Conservation (phyloP, 2,329 filamentous ascomycete species). For the Onygena corvina region DNA sequence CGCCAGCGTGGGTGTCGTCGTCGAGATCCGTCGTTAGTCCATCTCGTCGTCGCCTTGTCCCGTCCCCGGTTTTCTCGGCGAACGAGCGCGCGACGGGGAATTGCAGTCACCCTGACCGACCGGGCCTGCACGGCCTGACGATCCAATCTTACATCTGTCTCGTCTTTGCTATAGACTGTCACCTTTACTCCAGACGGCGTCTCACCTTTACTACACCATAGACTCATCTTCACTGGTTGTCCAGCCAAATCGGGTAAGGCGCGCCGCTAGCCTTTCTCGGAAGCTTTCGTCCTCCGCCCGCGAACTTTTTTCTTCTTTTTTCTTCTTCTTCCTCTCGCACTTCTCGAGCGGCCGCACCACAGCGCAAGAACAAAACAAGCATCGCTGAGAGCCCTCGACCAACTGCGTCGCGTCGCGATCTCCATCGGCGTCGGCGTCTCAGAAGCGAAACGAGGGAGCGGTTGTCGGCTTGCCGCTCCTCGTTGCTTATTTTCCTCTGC, state of each 20-base stretch:
- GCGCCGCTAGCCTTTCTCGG: conserved; percentile 4
- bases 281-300: not conserved
- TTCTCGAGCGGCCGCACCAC: conserved; percentile 6
- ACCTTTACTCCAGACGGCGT: too few relatives aligned
- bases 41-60: not conserved
- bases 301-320: conserved; percentile 6
- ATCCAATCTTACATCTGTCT: not conserved
- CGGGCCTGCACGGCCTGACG: conserved; percentile 3
- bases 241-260: not conserved
- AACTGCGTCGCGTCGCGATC: conserved; percentile 4
- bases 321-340: conserved; percentile 4
- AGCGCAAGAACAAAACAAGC: not conserved
- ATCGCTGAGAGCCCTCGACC: too few relatives aligned
- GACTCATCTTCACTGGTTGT: too few relatives aligned
- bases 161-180: not conserved
- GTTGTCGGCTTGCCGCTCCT: not conserved
- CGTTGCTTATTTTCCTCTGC: conserved; percentile 2
- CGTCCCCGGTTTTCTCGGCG: conserved; percentile 4
- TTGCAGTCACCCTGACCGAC: not conserved
- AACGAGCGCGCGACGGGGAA: conserved; percentile 1
- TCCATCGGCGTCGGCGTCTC: not conserved
- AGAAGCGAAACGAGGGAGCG: not conserved
- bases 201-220: too few relatives aligned
- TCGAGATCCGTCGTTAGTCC: not conserved
- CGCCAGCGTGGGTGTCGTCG: not conserved